Evolutionary conservation across 225 moss, liverwort and hornwort species (phyloP).

Genomic region (Ulota crispa): DNA sequence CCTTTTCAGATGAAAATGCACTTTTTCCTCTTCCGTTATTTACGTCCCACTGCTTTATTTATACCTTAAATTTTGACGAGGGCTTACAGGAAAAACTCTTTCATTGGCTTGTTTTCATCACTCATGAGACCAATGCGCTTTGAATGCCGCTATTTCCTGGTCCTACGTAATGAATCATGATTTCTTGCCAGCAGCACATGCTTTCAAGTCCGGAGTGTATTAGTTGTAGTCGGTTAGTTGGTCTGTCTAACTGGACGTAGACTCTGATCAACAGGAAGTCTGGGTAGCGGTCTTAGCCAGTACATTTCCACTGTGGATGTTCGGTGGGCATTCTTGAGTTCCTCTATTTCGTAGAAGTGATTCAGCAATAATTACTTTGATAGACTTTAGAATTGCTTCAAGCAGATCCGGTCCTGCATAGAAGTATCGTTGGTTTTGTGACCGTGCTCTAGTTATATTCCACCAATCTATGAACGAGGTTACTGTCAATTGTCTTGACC

Average conservation of each 20-base stretch:
- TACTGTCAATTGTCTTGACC: neutral
- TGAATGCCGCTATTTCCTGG: slow-evolving; percentile 12
- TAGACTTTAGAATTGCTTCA: neutral
- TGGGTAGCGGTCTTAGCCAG: slow-evolving; percentile 1
- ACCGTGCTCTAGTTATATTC: slow-evolving; percentile 11
- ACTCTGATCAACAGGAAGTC: slow-evolving; percentile 4
- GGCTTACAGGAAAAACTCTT: neutral
- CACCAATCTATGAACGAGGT: neutral
- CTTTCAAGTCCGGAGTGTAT: neutral
- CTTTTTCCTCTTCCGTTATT: slow-evolving; percentile 8
- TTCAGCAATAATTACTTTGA: neutral
- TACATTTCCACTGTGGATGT: slow-evolving; percentile 1
- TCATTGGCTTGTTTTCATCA: neutral
- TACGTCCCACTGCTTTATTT: slow-evolving; percentile 5
- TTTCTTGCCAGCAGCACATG: slow-evolving; percentile 11
- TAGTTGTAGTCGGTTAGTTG: neutral
- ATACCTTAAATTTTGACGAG: neutral
- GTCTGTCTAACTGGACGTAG: neutral
- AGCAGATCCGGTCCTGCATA: neutral
- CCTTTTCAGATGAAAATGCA: neutral
- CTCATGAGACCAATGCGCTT: slow-evolving; percentile 5
- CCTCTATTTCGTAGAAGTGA: neutral
- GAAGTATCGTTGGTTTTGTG: slow-evolving; percentile 7
- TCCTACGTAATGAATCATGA: neutral
- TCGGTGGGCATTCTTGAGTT: slow-evolving; percentile 15